Evolutionary conservation across 1,284 basidiomycete genomes (phyloP), one percentile per base, ranked within the genome.

Genomic region (Pyrrhoderma noxium): DNA sequence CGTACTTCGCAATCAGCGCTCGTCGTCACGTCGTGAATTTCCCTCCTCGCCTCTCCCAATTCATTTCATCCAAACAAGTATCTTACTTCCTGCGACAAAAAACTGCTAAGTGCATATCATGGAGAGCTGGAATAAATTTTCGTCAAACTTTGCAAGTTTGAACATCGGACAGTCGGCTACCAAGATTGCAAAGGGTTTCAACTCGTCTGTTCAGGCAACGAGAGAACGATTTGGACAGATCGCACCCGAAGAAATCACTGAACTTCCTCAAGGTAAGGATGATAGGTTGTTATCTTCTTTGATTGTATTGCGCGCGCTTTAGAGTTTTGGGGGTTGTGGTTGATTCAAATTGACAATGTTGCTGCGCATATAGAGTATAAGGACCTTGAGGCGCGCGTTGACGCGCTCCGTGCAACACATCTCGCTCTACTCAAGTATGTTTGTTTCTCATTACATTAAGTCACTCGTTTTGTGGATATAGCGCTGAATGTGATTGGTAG

Each of bases 381-480:
- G 67, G 89, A 94, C 63, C 82, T 99, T 60, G 95, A 99, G 70
- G 75, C 85, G 44, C 85, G 93, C 51, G 95, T 99, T 37, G 96
- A 99, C 69, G 91, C 91, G 34, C 80, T 99, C 49, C 83, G 86
- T 61, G 72, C 76, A 50, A 84, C 89, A 1, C 94, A 98, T 67
- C 66, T 85, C 53, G 69, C 79, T 21, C 61, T 99, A 42, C 77
- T 96, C 67, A 96, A 88, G 84, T 87, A 59, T 55, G 77, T 63
- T 40, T 21, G 8, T 21, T 46, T 7, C 56, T 39, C 13, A 21
- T 2, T 39, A 9, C 50, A 37, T 27, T 9, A 25, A 37, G 35
- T 37, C 35, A 16, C n/a, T 37, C 35, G 16, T 16, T 11, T 37
- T 11, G 35, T 37, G 35, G 9, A 9, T 16, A 11, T 37, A 16